These are phyloP conservation scores for Backusella tuberculispora DNA, from an alignment of 192 early-diverging fungal genomes.

Conservation along the genomic window DNA sequence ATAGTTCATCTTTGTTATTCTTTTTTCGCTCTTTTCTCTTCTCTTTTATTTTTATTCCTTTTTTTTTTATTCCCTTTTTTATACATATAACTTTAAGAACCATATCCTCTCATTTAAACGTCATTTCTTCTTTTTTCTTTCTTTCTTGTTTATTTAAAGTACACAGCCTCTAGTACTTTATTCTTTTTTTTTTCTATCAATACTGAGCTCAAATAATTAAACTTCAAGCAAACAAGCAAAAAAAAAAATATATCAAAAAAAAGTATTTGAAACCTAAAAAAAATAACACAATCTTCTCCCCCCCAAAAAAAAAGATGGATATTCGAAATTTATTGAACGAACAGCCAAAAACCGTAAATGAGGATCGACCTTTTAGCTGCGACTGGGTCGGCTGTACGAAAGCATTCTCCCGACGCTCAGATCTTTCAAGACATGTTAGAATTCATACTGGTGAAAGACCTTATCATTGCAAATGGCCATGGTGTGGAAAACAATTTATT, in stretches of 20 bases:
- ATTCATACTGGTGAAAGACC: slow-evolving; percentile 78
- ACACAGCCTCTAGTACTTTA: neutral
- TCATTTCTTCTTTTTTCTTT: neutral
- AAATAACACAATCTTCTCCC: neutral
- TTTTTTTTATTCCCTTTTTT: neutral
- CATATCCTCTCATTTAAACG: slow-evolving; percentile 13
- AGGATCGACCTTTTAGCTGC: slow-evolving; percentile 54
- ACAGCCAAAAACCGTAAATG: neutral
- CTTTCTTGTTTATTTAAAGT: neutral
- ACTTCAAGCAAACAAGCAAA: neutral
- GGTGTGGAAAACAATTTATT: slow-evolving; percentile 77
- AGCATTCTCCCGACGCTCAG: slow-evolving; percentile 69
- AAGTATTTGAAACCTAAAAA: neutral
- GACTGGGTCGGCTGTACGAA: slow-evolving; percentile 66
- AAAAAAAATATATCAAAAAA: neutral
- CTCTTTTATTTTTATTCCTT: neutral
- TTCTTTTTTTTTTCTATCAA: neutral
- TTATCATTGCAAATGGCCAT: slow-evolving; percentile 63
- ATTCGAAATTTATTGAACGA: slow-evolving; percentile 27
- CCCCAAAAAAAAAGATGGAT: slow-evolving; percentile 20
- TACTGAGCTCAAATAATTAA: neutral
- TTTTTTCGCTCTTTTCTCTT: slow-evolving; percentile 17
- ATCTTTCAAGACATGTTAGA: slow-evolving; percentile 71
- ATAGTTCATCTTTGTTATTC: slow-evolving; percentile 32
- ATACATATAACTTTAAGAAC: neutral